These are phyloP conservation scores for Neophaeococcomyces mojaviensis DNA, from an alignment of 2,329 filamentous ascomycete species.

Conservation along the genomic window DNA sequence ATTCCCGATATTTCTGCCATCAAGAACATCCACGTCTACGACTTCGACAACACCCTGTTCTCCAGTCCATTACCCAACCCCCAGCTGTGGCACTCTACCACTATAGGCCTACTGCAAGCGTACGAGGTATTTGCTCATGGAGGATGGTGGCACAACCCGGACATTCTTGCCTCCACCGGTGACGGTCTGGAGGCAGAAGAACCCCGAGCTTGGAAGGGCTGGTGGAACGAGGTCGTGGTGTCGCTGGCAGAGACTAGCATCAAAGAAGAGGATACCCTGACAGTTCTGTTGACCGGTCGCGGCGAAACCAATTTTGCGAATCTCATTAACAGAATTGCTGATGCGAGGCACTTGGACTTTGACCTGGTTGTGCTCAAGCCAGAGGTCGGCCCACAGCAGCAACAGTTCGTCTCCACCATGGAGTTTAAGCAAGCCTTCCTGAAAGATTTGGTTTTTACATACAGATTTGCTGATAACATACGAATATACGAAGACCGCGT, in stretches of 20 bases:
- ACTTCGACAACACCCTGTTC: constrained; percentile 97
- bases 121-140: constrained; percentile 72
- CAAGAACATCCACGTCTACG: constrained; percentile 81
- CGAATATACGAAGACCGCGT: constrained; percentile 58
- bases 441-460: constrained; percentile 74
- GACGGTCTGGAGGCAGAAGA: constrained; percentile 77
- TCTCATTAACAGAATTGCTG: constrained; percentile 72
- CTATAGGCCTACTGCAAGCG: constrained; percentile 67
- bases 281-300: constrained; percentile 79
- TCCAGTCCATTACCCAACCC: constrained; percentile 82
- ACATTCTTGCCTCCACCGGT: constrained; percentile 78
- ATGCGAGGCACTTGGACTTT: constrained; percentile 72
- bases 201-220: constrained; percentile 74
- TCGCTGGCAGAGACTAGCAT: constrained; percentile 74
- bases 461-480: constrained; percentile 73
- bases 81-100: constrained; percentile 73
- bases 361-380: constrained; percentile 87
- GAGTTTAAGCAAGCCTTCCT: constrained; percentile 86
- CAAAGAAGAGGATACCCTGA: constrained; percentile 75
- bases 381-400: constrained; percentile 67
- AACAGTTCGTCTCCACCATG: constrained; percentile 77
- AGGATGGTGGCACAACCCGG: constrained; percentile 94
- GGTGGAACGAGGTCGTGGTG: constrained; percentile 90
- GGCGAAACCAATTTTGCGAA: constrained; percentile 69
- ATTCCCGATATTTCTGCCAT: constrained; percentile 63